phyloP scores from a whole-genome alignment of 2,329 filamentous ascomycete genomes.

The Aureobasidium melanogenum region DNA sequence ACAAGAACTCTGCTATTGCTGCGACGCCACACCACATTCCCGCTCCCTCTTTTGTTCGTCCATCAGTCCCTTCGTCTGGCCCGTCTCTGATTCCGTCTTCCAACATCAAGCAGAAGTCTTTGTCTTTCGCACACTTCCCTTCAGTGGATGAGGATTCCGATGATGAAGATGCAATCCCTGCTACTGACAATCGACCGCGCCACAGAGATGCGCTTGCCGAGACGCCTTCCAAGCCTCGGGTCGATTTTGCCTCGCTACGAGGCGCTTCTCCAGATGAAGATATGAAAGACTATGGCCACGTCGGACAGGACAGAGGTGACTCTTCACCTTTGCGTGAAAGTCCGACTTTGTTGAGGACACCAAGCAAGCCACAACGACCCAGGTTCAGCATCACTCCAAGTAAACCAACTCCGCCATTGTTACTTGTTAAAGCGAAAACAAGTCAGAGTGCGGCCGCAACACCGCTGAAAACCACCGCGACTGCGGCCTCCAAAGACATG shows the following conservation, averaged over 20 bases:
- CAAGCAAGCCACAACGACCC: constrained; percentile 2
- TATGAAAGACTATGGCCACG: constrained; percentile 1
- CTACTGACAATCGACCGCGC: not conserved
- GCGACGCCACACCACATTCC: constrained; percentile 21
- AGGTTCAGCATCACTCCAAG: not conserved
- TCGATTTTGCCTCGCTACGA: not conserved
- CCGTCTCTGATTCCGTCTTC: constrained; percentile 33
- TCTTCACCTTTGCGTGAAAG: not conserved
- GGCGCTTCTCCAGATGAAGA: constrained; percentile 18
- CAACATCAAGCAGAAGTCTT: constrained; percentile 23
- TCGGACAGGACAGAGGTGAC: not conserved
- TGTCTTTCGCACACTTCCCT: constrained; percentile 14
- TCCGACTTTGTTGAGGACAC: constrained; percentile 4
- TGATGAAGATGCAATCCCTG: constrained; percentile 15
- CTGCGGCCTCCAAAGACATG: constrained; percentile 19
- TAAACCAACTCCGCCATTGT: not conserved
- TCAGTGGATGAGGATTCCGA: constrained; percentile 11
- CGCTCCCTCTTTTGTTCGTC: constrained; percentile 16
- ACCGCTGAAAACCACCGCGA: constrained; percentile 4
- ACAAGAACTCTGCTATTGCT: constrained; percentile 24
- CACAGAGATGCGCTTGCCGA: constrained; percentile 16
- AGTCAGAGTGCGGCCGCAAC: constrained; percentile 8
- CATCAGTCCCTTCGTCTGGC: constrained; percentile 17
- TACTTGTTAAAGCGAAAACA: not conserved
- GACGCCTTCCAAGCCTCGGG: constrained; percentile 10